Base-by-base conservation (phyloP, 2,329 filamentous ascomycete species). In the Tricladium varicosporioides region DNA sequence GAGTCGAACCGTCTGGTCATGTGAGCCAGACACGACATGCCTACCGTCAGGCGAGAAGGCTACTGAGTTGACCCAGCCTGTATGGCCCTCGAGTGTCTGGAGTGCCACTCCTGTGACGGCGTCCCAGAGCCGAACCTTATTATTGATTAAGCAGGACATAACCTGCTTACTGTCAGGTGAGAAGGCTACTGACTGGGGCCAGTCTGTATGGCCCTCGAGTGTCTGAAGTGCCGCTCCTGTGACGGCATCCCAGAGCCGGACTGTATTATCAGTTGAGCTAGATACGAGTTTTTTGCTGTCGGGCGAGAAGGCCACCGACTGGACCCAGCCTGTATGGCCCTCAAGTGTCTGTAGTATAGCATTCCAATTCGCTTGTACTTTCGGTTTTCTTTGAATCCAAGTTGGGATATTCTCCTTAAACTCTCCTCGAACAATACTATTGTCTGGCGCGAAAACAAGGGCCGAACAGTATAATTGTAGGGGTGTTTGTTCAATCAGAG, bases 381-480 rank as follows among this genome's bases (percentile, higher is more conserved):
- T 56, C 18, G 60, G 56, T 33, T 54, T 56, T 45, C 14, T 40
- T 42, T 53, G 10, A n/a, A 67, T 63, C 65, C 49, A 65, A 55
- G 14, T 4, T 3, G 58, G 62, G 5, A 60, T 58, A 56, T 59
- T 36, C n/a, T 27, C 7, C 22, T 57, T 10, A 48, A 65, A 69
- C 11, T 14, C 43, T 15, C 43, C 56, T 31, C 70, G 64, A 31
- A 73, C 33, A 60, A 64, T 57, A 51, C 64, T 68, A 15, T 47
- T 53, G 43, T 54, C 46, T 53, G 65, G 69, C 19, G 64, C 59
- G 53, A 72, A 71, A 60, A 53, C 62, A 49, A 45, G 67, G 45
- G 22, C 67, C 22, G 43, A 65, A 50, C 57, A 68, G 59, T 72
- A 71, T 31, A 65, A 49, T 58, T 72, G 67, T 22, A 57, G 57